These are phyloP conservation scores for Marasmius fiardii DNA, from an alignment of 1,284 basidiomycete genomes.

Conservation along the genomic window DNA sequence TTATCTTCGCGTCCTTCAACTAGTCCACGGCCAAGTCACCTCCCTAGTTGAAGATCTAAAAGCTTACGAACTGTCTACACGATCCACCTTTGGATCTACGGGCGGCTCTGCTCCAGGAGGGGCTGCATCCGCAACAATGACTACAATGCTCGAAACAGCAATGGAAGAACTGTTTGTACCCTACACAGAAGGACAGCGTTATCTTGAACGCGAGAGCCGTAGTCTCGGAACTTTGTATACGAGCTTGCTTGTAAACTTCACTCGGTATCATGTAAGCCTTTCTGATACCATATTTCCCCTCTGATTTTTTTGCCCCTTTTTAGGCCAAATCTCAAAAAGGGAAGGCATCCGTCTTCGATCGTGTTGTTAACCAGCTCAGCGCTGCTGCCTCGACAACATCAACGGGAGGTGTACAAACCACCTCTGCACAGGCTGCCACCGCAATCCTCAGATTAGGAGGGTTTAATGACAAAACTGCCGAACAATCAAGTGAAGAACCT, in stretches of 20 bases:
- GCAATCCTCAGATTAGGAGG: conserved; percentile 82
- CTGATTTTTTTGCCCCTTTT: conserved; percentile 6
- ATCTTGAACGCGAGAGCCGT: conserved; percentile 90
- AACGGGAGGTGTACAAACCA: conserved; percentile 54
- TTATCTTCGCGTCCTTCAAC: conserved; percentile 87
- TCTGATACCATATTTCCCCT: conserved; percentile 6
- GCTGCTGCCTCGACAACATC: conserved; percentile 68
- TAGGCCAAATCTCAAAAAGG: conserved; percentile 77
- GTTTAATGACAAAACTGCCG: conserved; percentile 53
- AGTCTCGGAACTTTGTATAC: conserved; percentile 85
- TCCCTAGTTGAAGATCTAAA: conserved; percentile 91
- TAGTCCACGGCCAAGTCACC: conserved; percentile 82
- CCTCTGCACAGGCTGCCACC: conserved; percentile 77
- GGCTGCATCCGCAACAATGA: conserved; percentile 55
- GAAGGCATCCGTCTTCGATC: conserved; percentile 86
- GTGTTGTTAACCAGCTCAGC: conserved; percentile 89
- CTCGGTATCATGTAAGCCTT: conserved; percentile 81
- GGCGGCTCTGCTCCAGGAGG: conserved; percentile 38
- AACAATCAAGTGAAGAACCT: conserved; percentile 63
- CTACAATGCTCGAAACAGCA: conserved; percentile 88
- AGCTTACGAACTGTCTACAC: conserved; percentile 80
- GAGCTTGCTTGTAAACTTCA: conserved; percentile 72
- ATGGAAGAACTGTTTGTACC: conserved; percentile 97
- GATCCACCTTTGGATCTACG: conserved; percentile 57
- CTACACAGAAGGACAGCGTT: conserved; percentile 89